Base-by-base conservation (phyloP, 73 alveolate genomes). In the Breviolum minutum region DNA sequence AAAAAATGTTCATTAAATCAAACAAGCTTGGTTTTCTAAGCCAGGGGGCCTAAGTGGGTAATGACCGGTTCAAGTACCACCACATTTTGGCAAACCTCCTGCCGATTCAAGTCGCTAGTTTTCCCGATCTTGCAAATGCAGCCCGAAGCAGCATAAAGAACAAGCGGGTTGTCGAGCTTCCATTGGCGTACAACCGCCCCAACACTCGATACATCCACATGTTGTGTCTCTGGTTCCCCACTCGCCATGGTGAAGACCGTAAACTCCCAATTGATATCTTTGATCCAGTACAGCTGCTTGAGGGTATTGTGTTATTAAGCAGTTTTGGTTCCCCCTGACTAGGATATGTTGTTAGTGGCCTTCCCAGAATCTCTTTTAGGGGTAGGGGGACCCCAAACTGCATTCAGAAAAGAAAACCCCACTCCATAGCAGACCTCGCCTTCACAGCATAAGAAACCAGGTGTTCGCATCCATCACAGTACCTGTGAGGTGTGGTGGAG, bases 221-320 rank as follows among this genome's bases (percentile, higher is more conserved):
- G 64, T 26, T 6, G 87, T 13, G 26, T 5, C 66, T 10, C 11
- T 8, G 26, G n/a, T 24, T 14, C 66, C 29, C 10, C n/a, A 30
- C 40, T 64, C 30, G 86, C 87, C 87, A 77, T 27, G 66, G 66
- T 30, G 7, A 5, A 7, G 66, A 12, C 87, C 26, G 40, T 6
- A n/a, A n/a, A n/a, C n/a, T n/a, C n/a, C n/a, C n/a, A n/a, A n/a
- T n/a, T n/a, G n/a, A n/a, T n/a, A n/a, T n/a, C n/a, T 32, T 77
- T 77, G 87, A 32, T 77, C 87, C 87, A 77, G 17, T 27, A 32
- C 87, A 77, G 87, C 87, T 77, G 26, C n/a, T 77, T 9, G 13
- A n/a, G n/a, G n/a, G n/a, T n/a, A n/a, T n/a, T n/a, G n/a, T 70
- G 27, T 70, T 6, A 70, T 70, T 16, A 70, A 16, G 80, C 14